These are phyloP conservation scores for Apiotrichum laibachii DNA, from an alignment of 1,284 basidiomycete species.

Conservation along the genomic window DNA sequence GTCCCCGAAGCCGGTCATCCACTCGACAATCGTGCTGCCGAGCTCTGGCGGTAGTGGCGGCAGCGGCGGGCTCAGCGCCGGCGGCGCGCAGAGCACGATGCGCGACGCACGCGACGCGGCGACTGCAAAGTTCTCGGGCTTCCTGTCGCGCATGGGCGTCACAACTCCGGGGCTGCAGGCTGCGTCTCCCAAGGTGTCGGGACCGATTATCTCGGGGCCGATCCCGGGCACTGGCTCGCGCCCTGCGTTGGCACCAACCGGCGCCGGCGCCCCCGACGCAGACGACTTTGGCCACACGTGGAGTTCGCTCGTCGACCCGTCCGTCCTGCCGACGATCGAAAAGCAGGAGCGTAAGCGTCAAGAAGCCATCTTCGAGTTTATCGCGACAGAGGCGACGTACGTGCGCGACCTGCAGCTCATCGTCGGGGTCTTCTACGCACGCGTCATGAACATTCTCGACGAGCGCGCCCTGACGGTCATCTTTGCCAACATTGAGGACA, in stretches of 20 bases:
- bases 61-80: not conserved
- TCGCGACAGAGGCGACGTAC: slow-evolving; percentile 80
- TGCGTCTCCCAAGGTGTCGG: not conserved
- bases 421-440: slow-evolving; percentile 78
- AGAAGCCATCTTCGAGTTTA: slow-evolving; percentile 86
- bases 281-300: slow-evolving; percentile 63
- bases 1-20: too few species aligned
- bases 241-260: not conserved
- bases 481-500: slow-evolving; percentile 90
- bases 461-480: slow-evolving; percentile 75
- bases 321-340: slow-evolving; percentile 73
- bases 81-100: not conserved
- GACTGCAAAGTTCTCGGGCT: slow-evolving; percentile 24
- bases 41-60: not conserved
- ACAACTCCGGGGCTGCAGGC: too few species aligned
- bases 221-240: not conserved
- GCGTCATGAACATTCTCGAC: slow-evolving; percentile 69
- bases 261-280: not conserved
- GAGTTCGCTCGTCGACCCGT: slow-evolving; percentile 81
- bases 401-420: slow-evolving; percentile 85
- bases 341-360: slow-evolving; percentile 76
- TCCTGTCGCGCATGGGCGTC: slow-evolving; percentile 25
- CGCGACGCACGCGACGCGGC: not conserved
- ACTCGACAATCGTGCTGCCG: not conserved
- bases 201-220: slow-evolving; percentile 8